Evolutionary conservation across 78 protist genomes (phyloP), one percentile per base, ranked within the genome.

Genomic region (Dictyostelium intermedium): DNA sequence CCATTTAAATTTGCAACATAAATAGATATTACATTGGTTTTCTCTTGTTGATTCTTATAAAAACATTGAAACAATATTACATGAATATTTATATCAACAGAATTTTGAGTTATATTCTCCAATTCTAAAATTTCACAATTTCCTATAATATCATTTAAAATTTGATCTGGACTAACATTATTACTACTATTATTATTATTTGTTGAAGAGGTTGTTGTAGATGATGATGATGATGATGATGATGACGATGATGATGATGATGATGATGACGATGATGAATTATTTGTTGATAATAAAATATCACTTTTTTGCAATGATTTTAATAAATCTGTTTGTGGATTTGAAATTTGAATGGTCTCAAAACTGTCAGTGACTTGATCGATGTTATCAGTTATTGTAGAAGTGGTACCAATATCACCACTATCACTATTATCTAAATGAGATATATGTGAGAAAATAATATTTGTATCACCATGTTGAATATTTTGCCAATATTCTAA

Each of bases 1-100:
- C 82, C 82, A 77, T 77, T 77, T 41, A 32, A 34, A 77, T 77
- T 77, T 8, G 60, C 34, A 10, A 34, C 82, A 77, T 77, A 77
- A 34, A 77, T 41, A 37, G 82, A 74, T 35, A 77, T 77, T 1
- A 0, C 16, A 41, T 77, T 35, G 30, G n/a, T 41, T 9, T 41
- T 41, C 4, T 77, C 39, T 34, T 34, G n/a, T 32, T 34, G 45
- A 18, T 34, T 72, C 74, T 66, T 66, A 66, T 72, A 34, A 72
- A 34, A 72, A 72, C 79, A 34, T 72, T 72, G 43, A 66, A 72
- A 34, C 16, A 72, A 34, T 13, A 72, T 7, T 6, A 34, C 23
- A 72, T 72, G 79, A 34, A 72, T 16, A 34, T 72, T 72, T 11
- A 72, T 72, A 72, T 72, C 18, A 8, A 72, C 39, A 30, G 79